Conservation (phyloP, 2,329 filamentous ascomycete species). For the Aschersonia sp. region DNA sequence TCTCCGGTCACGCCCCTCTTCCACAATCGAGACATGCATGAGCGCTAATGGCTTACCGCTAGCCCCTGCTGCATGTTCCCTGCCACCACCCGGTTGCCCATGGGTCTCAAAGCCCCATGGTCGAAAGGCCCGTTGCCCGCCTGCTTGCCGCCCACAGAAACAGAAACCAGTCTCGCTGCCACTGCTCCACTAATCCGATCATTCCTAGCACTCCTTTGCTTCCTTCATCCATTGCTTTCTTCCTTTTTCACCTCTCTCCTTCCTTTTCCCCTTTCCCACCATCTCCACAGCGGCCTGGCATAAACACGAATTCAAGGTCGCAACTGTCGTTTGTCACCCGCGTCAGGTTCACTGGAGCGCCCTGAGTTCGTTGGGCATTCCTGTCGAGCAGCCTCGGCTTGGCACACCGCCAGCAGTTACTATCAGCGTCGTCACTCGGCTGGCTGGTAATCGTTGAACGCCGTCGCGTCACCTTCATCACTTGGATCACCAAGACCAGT, state of each 20-base stretch:
- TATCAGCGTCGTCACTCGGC: no score
- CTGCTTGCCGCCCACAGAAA: conserved; percentile 1
- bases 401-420: no score
- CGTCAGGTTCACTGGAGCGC: not conserved
- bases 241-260: conserved; percentile 6
- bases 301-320: not conserved
- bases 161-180: conserved; percentile 7
- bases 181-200: conserved; percentile 1
- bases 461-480: not conserved
- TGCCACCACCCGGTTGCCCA: conserved; percentile 3
- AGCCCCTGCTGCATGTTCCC: conserved; percentile 8
- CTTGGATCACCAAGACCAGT: not conserved
- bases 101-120: conserved; percentile 4
- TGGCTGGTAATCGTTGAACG: no score
- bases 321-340: conserved; percentile 1
- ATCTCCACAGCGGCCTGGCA: conserved; percentile 11
- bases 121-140: conserved; percentile 1
- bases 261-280: not conserved
- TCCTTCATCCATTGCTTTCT: conserved; percentile 12
- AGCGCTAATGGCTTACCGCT: conserved; percentile 1
- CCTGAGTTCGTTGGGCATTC: no score
- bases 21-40: not conserved
- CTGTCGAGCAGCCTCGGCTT: no score
- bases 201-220: conserved; percentile 8
- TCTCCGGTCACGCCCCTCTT: not conserved